A percentile compares a stretch with the other conserved stretches of the same genome.
phyloP scores from a whole-genome alignment of 108 stramenopile species.

The Pseudonitzschia delicatissima region DNA sequence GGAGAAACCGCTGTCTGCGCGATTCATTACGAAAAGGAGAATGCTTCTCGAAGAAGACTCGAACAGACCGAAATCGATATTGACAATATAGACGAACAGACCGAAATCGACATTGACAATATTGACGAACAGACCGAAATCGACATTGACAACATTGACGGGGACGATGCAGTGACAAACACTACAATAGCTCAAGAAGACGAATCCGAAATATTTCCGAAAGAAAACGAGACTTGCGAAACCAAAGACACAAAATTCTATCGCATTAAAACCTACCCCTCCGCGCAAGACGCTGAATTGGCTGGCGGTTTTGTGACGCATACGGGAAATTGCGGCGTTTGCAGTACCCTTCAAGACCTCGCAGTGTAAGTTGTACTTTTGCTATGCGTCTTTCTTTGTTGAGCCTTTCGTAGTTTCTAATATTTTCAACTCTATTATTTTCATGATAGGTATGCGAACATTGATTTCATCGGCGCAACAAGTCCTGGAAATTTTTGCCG shows the following conservation, averaged over 20 bases:
- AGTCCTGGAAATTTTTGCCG: conserved; percentile 26
- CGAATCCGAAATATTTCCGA: background rate
- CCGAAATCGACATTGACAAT: background rate
- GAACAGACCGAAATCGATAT: background rate
- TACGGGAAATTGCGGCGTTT: conserved; percentile 31
- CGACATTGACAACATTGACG: too few species aligned
- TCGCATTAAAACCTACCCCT: conserved; percentile 20
- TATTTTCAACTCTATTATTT: conserved; percentile 1
- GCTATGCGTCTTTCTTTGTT: too few species aligned
- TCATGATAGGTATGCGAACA: background rate
- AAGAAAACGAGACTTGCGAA: background rate
- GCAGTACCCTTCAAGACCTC: conserved; percentile 38
- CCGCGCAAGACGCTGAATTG: conserved; percentile 7
- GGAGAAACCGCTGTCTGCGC: conserved; percentile 31
- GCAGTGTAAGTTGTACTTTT: conserved; percentile 25
- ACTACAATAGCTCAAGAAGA: too few species aligned
- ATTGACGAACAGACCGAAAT: background rate
- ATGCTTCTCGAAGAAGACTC: background rate
- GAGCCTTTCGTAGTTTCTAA: background rate
- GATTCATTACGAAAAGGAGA: conserved; percentile 18
- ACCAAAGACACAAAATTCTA: conserved; percentile 2
- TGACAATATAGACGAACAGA: too few species aligned
- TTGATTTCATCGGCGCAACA: conserved; percentile 9
- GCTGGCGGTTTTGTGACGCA: conserved; percentile 40
- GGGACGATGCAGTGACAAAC: too few species aligned